Evolutionary conservation across 768 basidiomycete species (phyloP).

Genomic region (Leucocoprinus sp.): DNA sequence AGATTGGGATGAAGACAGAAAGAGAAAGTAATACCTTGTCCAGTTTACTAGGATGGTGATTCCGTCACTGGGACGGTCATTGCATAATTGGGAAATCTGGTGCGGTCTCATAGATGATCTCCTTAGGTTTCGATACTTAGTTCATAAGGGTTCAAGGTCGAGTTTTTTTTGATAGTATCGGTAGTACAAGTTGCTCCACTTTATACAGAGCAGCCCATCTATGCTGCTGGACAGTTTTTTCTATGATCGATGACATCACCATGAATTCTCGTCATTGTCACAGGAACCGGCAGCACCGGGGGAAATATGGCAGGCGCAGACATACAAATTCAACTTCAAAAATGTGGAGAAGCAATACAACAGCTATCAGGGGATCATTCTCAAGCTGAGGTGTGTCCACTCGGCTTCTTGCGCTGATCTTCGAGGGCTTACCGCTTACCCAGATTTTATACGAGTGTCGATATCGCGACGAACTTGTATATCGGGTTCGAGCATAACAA

Average conservation of each 20-base stretch:
- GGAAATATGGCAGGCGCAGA: constrained; percentile 94
- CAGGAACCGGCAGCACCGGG: constrained; percentile 95
- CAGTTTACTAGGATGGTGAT: constrained; percentile 95
- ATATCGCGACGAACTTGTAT: constrained; percentile 89
- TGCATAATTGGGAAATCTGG: not conserved
- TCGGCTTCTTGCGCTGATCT: constrained; percentile 1
- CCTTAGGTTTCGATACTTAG: constrained; percentile 74
- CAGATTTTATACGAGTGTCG: constrained; percentile 83
- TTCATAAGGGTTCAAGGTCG: constrained; percentile 95
- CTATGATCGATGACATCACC: constrained; percentile 96
- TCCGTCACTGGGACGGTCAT: constrained; percentile 78
- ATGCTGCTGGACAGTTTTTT: constrained; percentile 56
- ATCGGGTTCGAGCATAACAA: constrained; percentile 99
- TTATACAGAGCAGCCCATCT: not conserved
- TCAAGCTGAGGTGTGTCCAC: constrained; percentile 76
- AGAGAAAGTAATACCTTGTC: constrained; percentile 76
- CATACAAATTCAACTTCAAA: constrained; percentile 96
- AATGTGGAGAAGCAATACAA: constrained; percentile 99
- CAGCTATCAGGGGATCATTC: constrained; percentile 96
- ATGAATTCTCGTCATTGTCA: constrained; percentile 92
- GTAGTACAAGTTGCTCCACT: constrained; percentile 31
- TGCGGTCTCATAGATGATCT: not conserved
- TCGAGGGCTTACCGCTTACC: constrained; percentile 6
- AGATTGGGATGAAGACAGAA: constrained; percentile 87
- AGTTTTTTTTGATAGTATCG: constrained; percentile 95